Evolutionary conservation across 352 stramenopile species (phyloP).

Genomic region (Pythium insidiosum): DNA sequence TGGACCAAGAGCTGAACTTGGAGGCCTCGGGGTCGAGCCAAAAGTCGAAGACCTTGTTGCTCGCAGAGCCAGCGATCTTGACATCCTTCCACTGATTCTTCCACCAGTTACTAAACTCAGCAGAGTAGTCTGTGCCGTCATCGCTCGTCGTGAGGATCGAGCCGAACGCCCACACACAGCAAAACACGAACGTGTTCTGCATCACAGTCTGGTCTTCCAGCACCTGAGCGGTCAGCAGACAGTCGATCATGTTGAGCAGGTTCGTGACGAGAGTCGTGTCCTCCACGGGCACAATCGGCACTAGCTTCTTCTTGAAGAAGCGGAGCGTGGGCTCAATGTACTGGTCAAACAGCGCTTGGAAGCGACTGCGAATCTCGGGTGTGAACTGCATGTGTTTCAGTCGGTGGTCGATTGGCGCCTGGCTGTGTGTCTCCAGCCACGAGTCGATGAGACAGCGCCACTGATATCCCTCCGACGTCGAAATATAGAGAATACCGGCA

Average conservation of each 20-base stretch:
- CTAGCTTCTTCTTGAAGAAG: slow-evolving; percentile 92
- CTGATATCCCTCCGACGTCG: slow-evolving; percentile 91
- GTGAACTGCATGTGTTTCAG: slow-evolving; percentile 74
- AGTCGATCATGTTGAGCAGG: slow-evolving; percentile 93
- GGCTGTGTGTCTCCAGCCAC: slow-evolving; percentile 83
- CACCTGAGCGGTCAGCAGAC: slow-evolving; percentile 76
- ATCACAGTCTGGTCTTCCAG: slow-evolving; percentile 71
- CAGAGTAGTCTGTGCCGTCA: slow-evolving; percentile 92
- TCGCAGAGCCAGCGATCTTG: slow-evolving; percentile 88
- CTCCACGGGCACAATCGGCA: slow-evolving; percentile 89
- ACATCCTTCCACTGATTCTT: slow-evolving; percentile 94
- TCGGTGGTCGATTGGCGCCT: slow-evolving; percentile 52
- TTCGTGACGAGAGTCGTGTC: slow-evolving; percentile 91
- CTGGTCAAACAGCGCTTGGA: slow-evolving; percentile 86
- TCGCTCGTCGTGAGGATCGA: slow-evolving; percentile 90
- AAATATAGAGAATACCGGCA: slow-evolving; percentile 95
- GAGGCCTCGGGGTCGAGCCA: slow-evolving; percentile 91
- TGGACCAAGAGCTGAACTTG: slow-evolving; percentile 93
- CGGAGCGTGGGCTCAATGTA: slow-evolving; percentile 90
- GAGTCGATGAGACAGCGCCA: slow-evolving; percentile 93
- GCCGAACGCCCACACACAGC: slow-evolving; percentile 93
- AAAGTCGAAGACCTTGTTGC: slow-evolving; percentile 97
- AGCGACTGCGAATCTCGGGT: slow-evolving; percentile 63
- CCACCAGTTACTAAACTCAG: slow-evolving; percentile 95
- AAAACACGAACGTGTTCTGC: slow-evolving; percentile 94